Evolutionary conservation across 1,284 basidiomycete species (phyloP), one percentile per base, ranked within the genome.

Genomic region (Hemileia vastatrix): DNA sequence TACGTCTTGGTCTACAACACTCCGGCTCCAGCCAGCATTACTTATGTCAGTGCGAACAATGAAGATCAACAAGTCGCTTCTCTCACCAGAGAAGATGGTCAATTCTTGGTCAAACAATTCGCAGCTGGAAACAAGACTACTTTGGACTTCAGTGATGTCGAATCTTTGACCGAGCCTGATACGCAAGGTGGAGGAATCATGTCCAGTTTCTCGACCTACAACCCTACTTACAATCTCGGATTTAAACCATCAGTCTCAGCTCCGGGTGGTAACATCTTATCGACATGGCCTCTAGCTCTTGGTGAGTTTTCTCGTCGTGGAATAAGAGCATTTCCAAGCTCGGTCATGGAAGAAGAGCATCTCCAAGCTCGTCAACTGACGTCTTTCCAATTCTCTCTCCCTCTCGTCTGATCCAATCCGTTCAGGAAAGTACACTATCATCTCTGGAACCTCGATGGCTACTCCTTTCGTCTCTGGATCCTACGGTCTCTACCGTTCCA

Each of bases 401-500:
- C 76, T 33, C 70, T 79, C 3, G 81, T 66, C 9, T 56, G 21
- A 9, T 33, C 67, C 65, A 15, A 43, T 66, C 23, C 36, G 49
- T n/a, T 64, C 66, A 51, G 65, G 82, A 45, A 76, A 76, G 9
- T 80, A 78, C 64, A 77, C 76, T 4, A 75, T 81, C 48, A 66
- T 76, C 36, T 83, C 79, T 19, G 83, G 80, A 18, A 75, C 72
- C 8, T 68, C 67, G 54, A 70, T 73, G 69, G 67, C 74, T 0
- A 67, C 71, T 3, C 67, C 77, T 1, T 84, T 83, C 62, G 77
- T 83, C 54, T 82, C 86, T 2, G 86, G 85, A 8, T 79, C 81
- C 45, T 79, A 83, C 13, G 86, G 86, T 1, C 78, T 88, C 2
- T 79, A 85, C 56, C 78, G 87, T 50, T 73, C 80, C 23, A 80